Base-by-base conservation (phyloP, 768 basidiomycete species). In the Suillus brevipes region DNA sequence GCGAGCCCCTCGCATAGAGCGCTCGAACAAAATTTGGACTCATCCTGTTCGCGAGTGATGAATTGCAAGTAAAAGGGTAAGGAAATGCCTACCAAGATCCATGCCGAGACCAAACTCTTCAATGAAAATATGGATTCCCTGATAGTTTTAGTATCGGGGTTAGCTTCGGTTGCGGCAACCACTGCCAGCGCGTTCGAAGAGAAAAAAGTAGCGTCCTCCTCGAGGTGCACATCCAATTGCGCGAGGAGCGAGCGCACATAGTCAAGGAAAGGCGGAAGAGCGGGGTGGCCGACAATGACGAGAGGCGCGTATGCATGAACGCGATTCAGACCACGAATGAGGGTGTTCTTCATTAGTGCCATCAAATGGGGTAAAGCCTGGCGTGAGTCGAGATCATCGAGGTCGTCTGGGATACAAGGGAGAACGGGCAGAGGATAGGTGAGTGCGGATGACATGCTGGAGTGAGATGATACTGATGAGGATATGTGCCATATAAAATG, bases 301-400 rank as follows among this genome's bases (percentile, higher is more conserved):
- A 64, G 47, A 45, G 63, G 63, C n/a, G 61, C 63, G 10, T 36
- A 61, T 28, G 28, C 60, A 62, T 64, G 34, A 2, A 62, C 20
- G 14, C 60, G 60, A 49, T 64, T 63, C 40, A 64, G 63, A 36
- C 37, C 63, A 43, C 63, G 63, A 23, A 64, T 63, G 40, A 64
- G 23, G 8, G 63, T 64, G n/a, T 64, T 64, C 61, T 64, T 64
- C 63, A 62, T 64, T 28, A 64, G 36, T 45, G 63, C 63, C 63
- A 64, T 64, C 25, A 64, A 28, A 49, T 62, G 45, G 10, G 63
- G 63, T 9, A 64, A 20, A 34, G 63, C 63, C 16, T 49, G 20
- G 9, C 61, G 40, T 37, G 63, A 20, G 60, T 64, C 63, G 20
- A 64, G 6, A 18, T 20, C 7, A 13, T 64, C 63, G 31, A 64